A percentile compares a stretch with the other conserved stretches of the same genome.
These are phyloP conservation scores for Lyophyllum decastes DNA, from an alignment of 768 basidiomycete genomes.

Conservation along the genomic window DNA sequence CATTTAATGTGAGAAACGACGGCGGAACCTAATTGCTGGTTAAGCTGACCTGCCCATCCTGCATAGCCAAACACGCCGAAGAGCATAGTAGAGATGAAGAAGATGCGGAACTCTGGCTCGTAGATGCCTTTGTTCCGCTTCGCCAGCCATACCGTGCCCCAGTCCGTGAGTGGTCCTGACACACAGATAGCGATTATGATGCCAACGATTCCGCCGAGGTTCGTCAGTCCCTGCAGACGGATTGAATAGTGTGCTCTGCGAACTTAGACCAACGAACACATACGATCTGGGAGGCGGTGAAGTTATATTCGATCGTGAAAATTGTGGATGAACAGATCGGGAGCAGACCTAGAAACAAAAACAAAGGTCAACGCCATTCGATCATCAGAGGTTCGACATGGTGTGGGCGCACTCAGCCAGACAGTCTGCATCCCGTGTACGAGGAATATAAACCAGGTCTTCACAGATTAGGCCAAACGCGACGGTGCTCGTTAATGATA, in stretches of 20 bases:
- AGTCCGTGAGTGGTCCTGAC: conserved; percentile 42
- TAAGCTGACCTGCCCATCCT: conserved; percentile 39
- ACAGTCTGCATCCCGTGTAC: conserved; percentile 44
- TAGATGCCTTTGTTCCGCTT: conserved; percentile 45
- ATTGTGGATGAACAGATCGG: conserved; percentile 46
- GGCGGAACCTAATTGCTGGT: background rate
- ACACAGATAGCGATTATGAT: conserved; percentile 39
- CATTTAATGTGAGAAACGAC: background rate
- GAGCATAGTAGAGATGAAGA: conserved; percentile 42
- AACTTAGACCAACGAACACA: background rate
- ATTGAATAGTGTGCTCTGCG: background rate
- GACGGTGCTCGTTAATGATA: background rate
- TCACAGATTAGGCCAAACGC: background rate
- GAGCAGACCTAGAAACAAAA: conserved; percentile 31
- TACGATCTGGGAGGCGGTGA: conserved; percentile 41
- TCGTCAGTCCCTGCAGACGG: conserved; percentile 34
- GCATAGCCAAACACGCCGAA: conserved; percentile 46
- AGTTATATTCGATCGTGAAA: conserved; percentile 44
- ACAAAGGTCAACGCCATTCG: background rate
- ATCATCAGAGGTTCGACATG: background rate
- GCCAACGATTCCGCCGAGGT: conserved; percentile 43
- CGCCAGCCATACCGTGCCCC: conserved; percentile 42
- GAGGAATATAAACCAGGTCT: conserved; percentile 41
- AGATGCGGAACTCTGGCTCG: conserved; percentile 46
- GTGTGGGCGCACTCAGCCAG: conserved; percentile 36